Percentiles rank a stretch among this genome's conserved stretches.
Conservation (phyloP, 208 protist genomes). For the Leishmania lainsoni region DNA sequence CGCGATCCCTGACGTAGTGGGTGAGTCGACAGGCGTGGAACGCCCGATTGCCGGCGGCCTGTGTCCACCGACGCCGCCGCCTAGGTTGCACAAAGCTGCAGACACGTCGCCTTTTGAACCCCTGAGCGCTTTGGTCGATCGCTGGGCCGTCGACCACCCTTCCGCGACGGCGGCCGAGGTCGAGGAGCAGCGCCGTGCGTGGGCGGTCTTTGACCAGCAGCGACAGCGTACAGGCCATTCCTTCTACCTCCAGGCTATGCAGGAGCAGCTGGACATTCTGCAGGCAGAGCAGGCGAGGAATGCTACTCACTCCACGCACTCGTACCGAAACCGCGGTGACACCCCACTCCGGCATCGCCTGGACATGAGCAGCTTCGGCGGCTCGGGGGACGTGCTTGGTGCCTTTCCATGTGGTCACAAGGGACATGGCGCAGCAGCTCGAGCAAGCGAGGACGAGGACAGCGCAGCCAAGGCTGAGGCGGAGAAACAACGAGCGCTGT, state of each 20-base stretch:
- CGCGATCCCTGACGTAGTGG: not conserved
- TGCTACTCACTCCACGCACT: not conserved
- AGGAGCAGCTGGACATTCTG: constrained; percentile 37
- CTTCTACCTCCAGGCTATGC: constrained; percentile 29
- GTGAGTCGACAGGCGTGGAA: constrained; percentile 1
- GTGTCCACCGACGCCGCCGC: not conserved
- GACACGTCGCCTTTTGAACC: not conserved
- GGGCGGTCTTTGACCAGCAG: constrained; percentile 35
- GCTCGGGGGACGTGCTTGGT: not conserved
- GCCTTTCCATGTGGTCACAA: not conserved
- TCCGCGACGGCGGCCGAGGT: constrained; percentile 32
- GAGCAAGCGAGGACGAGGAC: not conserved
- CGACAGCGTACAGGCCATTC: constrained; percentile 18
- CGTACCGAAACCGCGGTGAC: not conserved
- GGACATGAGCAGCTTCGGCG: not conserved
- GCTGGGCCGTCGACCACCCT: constrained; percentile 47
- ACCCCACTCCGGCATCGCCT: not conserved
- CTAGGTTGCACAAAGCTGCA: not conserved
- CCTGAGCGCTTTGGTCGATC: constrained; percentile 20
- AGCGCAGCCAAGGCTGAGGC: constrained; percentile 11
- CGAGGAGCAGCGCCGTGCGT: constrained; percentile 30
- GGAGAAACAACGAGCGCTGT: constrained; percentile 33
- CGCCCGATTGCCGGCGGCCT: not conserved
- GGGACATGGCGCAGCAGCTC: not conserved
- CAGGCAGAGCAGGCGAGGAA: constrained; percentile 8